Evolutionary conservation across 768 basidiomycete genomes (phyloP).

Genomic region (Rubroboletus pulcherrimus): DNA sequence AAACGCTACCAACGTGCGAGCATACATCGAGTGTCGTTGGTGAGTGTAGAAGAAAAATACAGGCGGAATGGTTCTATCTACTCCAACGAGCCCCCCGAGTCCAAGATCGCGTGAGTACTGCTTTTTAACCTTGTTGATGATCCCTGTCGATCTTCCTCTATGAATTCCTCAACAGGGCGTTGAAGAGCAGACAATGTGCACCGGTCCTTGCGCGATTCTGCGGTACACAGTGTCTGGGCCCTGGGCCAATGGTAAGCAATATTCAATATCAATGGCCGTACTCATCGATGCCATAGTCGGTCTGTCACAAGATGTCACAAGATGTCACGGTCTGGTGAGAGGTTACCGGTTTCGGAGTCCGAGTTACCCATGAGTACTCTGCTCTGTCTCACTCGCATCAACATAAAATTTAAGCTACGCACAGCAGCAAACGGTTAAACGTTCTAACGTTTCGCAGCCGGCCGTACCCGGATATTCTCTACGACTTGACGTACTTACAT

Average conservation of each 20-base stretch:
- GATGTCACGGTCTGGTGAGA: no score
- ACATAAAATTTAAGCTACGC: neutral
- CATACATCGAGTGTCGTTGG: neutral
- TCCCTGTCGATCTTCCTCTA: neutral
- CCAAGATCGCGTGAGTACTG: neutral
- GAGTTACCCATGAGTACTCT: no score
- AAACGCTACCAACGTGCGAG: neutral
- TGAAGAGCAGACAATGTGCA: no score
- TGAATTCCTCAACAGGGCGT: neutral
- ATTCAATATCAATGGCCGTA: no score
- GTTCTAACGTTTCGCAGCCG: neutral
- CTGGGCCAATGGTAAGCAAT: neutral
- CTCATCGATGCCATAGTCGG: no score
- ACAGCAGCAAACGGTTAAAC: neutral
- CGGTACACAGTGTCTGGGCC: neutral
- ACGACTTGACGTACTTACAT: neutral
- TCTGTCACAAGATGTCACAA: no score
- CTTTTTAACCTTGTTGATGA: neutral
- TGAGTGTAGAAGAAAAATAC: neutral
- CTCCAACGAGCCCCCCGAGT: neutral
- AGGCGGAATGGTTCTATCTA: neutral
- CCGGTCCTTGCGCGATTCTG: constrained; percentile 19
- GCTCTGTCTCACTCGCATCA: no score
- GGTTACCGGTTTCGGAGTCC: no score
- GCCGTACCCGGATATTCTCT: neutral